Evolutionary conservation across 179 eudicot genomes (phyloP), one percentile per base, ranked within the genome.

Genomic region (Spinacia oleracea): DNA sequence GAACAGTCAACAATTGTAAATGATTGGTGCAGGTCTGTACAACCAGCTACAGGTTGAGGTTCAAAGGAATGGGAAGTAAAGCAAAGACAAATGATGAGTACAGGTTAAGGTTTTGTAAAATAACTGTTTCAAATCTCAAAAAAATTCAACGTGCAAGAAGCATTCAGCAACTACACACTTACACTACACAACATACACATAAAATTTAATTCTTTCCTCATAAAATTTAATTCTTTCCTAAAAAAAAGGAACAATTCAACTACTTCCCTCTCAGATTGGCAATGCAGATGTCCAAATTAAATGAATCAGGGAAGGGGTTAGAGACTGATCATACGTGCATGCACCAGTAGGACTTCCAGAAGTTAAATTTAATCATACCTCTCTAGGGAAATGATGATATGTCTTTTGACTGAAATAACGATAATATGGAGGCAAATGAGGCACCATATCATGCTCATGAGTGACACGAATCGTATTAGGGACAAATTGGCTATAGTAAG

Each of bases 381-480:
- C 98, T 88, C 93, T 89, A 45, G 98, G 94, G 77, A 93, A 91
- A 82, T 96, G 99, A 85, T 85, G 98, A 80, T 96, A 96, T 8
- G 98, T 92, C 83, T 91, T 96, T 77, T 87, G 88, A 8, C 91
- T 88, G 40, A 96, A 86, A 80, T 81, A 84, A 63, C 81, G 75
- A 84, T 89, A 94, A 79, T 92, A 94, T 7, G 97, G 99, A 40
- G 99, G 99, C 85, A 96, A 88, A 85, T 96, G 99, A 43, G 99
- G 98, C 67, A 96, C 99, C 64, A 96, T 92, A 81, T 96, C 99
- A 80, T 92, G 96, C 9, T 84, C 91, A 83, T 96, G 84, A 42
- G 94, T 90, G 77, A 96, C 87, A 18, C 99, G 93, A 43, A 96
- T 86, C n/a, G 98, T 90, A 78, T 96, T 86, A 16, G 99, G 99